Percentiles rank a stretch among this genome's conserved stretches.
These are phyloP conservation scores for Bombardia bombarda DNA, from an alignment of 495 filamentous ascomycete genomes.

Conservation along the genomic window DNA sequence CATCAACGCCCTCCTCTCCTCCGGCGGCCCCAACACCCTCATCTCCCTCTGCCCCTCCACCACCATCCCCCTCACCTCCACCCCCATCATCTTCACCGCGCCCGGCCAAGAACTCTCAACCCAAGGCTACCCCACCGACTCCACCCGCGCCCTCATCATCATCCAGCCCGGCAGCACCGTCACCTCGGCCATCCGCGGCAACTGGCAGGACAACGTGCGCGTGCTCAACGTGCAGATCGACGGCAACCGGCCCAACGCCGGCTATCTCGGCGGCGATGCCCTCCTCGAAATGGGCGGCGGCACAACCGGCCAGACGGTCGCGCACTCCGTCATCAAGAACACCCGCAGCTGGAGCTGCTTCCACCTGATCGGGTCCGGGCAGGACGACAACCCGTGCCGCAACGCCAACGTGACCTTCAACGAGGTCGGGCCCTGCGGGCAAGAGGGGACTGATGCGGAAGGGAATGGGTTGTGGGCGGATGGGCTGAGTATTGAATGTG, in stretches of 20 bases:
- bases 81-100: conserved; percentile 9
- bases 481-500: conserved; percentile 11
- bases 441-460: conserved; percentile 4
- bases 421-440: conserved; percentile 8
- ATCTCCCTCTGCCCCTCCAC: conserved; percentile 6
- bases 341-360: conserved; percentile 14
- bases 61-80: conserved; percentile 4
- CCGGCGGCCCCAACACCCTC: conserved; percentile 8
- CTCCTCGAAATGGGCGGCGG: conserved; percentile 11
- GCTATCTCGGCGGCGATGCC: conserved; percentile 5
- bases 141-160: conserved; percentile 7
- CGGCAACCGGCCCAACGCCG: conserved; percentile 12
- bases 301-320: conserved; percentile 5
- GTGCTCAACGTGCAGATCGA: conserved; percentile 9
- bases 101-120: conserved; percentile 10
- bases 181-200: conserved; percentile 6
- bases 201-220: conserved; percentile 1
- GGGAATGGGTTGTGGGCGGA: conserved; percentile 10
- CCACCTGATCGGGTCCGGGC: conserved; percentile 7
- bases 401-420: conserved; percentile 8
- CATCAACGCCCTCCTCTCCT: conserved; percentile 2
- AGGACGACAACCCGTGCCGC: conserved; percentile 3
- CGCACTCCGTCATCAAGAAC: conserved; percentile 3
- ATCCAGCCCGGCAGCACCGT: conserved; percentile 8
- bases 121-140: conserved; percentile 11